Evolutionary conservation across 345 rosid species (phyloP).

Genomic region (Firmiana major): DNA sequence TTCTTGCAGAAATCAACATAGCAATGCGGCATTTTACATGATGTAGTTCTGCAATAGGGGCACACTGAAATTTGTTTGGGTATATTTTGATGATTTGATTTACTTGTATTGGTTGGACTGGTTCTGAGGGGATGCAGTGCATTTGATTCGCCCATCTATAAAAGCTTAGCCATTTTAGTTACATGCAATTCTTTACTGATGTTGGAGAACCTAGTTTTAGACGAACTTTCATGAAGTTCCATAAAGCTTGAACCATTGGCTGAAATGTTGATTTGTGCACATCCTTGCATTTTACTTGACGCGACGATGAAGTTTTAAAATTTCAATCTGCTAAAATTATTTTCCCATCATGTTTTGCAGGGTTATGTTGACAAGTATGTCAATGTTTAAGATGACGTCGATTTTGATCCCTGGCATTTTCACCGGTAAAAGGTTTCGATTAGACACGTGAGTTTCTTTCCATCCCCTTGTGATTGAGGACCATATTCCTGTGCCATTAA

Average conservation of each 20-base stretch:
- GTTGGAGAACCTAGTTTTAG: not conserved
- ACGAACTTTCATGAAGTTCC: not conserved
- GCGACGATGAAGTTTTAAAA: too few species aligned
- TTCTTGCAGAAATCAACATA: not conserved
- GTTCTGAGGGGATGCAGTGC: not conserved
- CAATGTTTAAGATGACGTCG: too few species aligned
- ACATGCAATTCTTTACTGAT: not conserved
- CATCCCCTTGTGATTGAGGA: not conserved
- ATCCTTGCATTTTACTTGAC: too few species aligned
- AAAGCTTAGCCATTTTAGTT: not conserved
- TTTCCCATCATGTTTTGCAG: too few species aligned
- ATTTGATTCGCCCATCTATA: not conserved
- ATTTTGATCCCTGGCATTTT: too few species aligned
- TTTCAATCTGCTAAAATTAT: too few species aligned
- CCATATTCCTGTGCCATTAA: not conserved
- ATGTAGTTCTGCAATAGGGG: not conserved
- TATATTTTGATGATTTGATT: not conserved
- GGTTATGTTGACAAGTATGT: too few species aligned
- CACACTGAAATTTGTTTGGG: not conserved
- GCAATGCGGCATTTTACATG: not conserved
- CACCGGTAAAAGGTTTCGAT: too few species aligned
- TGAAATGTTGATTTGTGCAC: too few species aligned
- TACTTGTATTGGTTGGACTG: constrained; percentile 3
- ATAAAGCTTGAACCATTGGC: too few species aligned
- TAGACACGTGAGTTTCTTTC: not conserved